A percentile compares a stretch with the other conserved stretches of the same genome.
These are phyloP conservation scores for Pelagomonas calceolata DNA, from an alignment of 108 stramenopile genomes.

Conservation along the genomic window DNA sequence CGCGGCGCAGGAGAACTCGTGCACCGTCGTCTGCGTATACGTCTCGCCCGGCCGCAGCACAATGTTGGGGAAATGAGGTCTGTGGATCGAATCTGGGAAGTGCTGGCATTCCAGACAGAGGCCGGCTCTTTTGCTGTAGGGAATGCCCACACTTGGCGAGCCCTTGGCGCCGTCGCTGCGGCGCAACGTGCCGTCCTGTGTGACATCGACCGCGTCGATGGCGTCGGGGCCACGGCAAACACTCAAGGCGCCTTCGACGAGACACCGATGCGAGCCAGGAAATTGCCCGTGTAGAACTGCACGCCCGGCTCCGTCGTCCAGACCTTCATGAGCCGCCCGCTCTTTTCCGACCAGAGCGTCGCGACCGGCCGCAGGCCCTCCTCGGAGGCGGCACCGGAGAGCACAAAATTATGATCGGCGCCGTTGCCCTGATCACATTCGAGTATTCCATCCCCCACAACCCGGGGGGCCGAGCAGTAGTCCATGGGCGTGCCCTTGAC, in stretches of 20 bases:
- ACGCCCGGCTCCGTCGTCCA: slow-evolving; percentile 64
- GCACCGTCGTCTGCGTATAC: too few species aligned
- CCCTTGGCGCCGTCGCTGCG: too few species aligned
- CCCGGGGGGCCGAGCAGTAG: not conserved
- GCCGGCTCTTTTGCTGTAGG: slow-evolving; percentile 53
- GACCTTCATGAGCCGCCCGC: slow-evolving; percentile 37
- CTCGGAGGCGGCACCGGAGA: slow-evolving; percentile 16
- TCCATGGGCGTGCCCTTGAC: slow-evolving; percentile 24
- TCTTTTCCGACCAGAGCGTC: not conserved
- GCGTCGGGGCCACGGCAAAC: too few species aligned
- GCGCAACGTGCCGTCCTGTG: too few species aligned
- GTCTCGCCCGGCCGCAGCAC: not conserved
- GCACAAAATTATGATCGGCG: slow-evolving; percentile 71
- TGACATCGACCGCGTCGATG: too few species aligned
- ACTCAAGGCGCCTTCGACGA: too few species aligned
- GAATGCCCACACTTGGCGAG: slow-evolving; percentile 5
- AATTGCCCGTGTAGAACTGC: slow-evolving; percentile 74
- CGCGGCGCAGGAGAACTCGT: too few species aligned
- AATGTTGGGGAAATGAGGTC: slow-evolving; percentile 4
- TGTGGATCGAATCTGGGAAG: slow-evolving; percentile 57
- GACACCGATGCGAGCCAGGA: slow-evolving; percentile 42
- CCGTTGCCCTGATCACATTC: slow-evolving; percentile 34
- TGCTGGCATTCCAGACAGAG: slow-evolving; percentile 75
- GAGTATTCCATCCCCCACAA: too few species aligned
- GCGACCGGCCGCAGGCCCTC: not conserved